Evolutionary conservation across 768 basidiomycete species (phyloP).

Genomic region (Panus rudis): DNA sequence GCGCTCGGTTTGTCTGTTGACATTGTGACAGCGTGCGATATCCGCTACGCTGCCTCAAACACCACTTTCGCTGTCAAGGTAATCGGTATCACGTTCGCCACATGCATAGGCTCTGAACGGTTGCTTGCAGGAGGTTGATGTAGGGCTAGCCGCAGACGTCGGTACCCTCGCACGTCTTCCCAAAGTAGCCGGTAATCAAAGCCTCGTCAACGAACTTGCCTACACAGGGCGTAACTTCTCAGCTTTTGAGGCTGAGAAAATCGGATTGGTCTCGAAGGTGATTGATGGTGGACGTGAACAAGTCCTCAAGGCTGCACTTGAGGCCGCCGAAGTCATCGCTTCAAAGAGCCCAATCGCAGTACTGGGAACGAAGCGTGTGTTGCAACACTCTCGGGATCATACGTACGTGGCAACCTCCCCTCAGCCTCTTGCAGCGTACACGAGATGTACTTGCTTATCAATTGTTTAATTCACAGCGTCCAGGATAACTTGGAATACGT

Average conservation of each 20-base stretch:
- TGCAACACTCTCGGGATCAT: constrained; percentile 76
- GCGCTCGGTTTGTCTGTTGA: constrained; percentile 77
- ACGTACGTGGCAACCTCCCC: constrained; percentile 37
- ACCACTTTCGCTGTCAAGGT: constrained; percentile 70
- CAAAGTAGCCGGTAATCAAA: constrained; percentile 69
- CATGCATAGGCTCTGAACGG: background rate
- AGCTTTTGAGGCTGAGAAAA: constrained; percentile 52
- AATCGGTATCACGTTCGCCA: constrained; percentile 10
- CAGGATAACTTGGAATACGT: constrained; percentile 51
- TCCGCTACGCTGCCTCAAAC: constrained; percentile 64
- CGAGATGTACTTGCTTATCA: background rate
- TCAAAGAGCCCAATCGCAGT: constrained; percentile 77
- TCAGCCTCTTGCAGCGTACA: too few relatives aligned
- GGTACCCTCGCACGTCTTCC: constrained; percentile 81
- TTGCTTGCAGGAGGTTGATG: constrained; percentile 64
- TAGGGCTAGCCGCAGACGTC: constrained; percentile 83
- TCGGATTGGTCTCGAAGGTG: constrained; percentile 72
- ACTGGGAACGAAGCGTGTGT: constrained; percentile 65
- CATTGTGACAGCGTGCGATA: constrained; percentile 68
- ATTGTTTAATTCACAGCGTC: constrained; percentile 16
- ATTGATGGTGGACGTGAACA: constrained; percentile 59
- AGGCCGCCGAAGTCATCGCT: constrained; percentile 59
- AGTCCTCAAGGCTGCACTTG: constrained; percentile 61
- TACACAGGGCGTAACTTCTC: constrained; percentile 70
- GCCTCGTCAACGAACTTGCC: constrained; percentile 66